phyloP scores from a whole-genome alignment of 257 asterid species.

The Jacaranda mimosifolia region DNA sequence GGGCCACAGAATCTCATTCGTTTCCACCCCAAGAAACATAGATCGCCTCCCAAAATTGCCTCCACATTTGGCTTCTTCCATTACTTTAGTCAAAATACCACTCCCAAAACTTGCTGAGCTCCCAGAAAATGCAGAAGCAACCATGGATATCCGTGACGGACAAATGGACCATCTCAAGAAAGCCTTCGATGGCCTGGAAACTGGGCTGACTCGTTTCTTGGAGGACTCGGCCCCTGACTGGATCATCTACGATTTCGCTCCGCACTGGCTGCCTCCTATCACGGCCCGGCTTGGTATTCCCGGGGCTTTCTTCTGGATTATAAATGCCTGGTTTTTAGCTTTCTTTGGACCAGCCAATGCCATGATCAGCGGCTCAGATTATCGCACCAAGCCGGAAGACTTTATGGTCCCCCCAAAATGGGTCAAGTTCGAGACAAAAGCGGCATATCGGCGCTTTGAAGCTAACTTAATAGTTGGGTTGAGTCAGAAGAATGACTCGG shows the following conservation, averaged over 20 bases:
- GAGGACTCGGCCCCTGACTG: constrained; percentile 36
- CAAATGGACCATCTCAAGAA: constrained; percentile 37
- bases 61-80: constrained; percentile 36
- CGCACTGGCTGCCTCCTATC: constrained; percentile 45
- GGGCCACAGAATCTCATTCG: constrained; percentile 60
- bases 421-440: constrained; percentile 40
- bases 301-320: constrained; percentile 27
- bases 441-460: constrained; percentile 37
- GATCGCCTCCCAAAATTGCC: constrained; percentile 65
- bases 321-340: constrained; percentile 31
- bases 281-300: constrained; percentile 32
- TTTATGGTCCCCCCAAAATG: constrained; percentile 49
- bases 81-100: constrained; percentile 49
- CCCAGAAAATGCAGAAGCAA: constrained; percentile 44
- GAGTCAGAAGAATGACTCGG: constrained; percentile 29
- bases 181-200: constrained; percentile 42
- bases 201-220: constrained; percentile 34
- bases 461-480: constrained; percentile 30
- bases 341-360: constrained; percentile 11
- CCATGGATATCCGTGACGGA: constrained; percentile 30
- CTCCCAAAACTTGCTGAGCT: constrained; percentile 41
- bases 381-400: constrained; percentile 41
- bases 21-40: constrained; percentile 64
- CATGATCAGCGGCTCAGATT: constrained; percentile 34
- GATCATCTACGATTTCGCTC: constrained; percentile 37